Evolutionary conservation across 2,329 filamentous ascomycete genomes (phyloP).

Genomic region (Xylaria sp.): DNA sequence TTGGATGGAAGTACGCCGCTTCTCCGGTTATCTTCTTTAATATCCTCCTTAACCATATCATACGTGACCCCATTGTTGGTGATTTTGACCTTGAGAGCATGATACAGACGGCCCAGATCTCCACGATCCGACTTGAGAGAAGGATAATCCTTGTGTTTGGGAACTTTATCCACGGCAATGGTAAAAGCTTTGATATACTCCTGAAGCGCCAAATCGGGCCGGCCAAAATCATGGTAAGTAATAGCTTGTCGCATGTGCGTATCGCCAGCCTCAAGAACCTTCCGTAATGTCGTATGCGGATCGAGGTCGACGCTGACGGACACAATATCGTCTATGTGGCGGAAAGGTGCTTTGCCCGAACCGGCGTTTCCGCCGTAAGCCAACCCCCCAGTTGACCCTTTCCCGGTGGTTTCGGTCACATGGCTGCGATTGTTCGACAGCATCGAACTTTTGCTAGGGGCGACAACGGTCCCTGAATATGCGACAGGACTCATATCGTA

Average conservation of each 20-base stretch:
- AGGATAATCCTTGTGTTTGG: constrained; percentile 75
- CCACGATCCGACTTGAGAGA: constrained; percentile 62
- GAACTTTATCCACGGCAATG: constrained; percentile 77
- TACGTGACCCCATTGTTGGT: constrained; percentile 55
- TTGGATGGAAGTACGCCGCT: constrained; percentile 61
- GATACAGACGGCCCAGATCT: constrained; percentile 55
- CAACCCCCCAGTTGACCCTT: background rate
- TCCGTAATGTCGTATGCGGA: constrained; percentile 56
- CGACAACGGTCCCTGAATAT: constrained; percentile 25
- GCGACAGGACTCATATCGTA: constrained; percentile 37
- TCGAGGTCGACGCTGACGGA: constrained; percentile 54
- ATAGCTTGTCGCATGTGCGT: constrained; percentile 63
- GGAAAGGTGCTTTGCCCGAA: constrained; percentile 46
- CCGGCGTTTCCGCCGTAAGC: constrained; percentile 23
- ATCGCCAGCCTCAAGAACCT: constrained; percentile 60
- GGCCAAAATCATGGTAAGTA: constrained; percentile 65
- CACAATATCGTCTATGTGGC: constrained; percentile 61
- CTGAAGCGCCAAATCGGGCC: constrained; percentile 76
- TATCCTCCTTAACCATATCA: constrained; percentile 66
- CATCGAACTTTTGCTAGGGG: constrained; percentile 26
- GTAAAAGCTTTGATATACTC: constrained; percentile 85
- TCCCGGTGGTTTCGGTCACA: constrained; percentile 10
- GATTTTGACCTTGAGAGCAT: constrained; percentile 57
- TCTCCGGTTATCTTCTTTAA: constrained; percentile 66
- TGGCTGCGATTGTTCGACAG: constrained; percentile 26